phyloP scores from a whole-genome alignment of 2,329 filamentous ascomycete genomes.

The Coleophoma crateriformis region DNA sequence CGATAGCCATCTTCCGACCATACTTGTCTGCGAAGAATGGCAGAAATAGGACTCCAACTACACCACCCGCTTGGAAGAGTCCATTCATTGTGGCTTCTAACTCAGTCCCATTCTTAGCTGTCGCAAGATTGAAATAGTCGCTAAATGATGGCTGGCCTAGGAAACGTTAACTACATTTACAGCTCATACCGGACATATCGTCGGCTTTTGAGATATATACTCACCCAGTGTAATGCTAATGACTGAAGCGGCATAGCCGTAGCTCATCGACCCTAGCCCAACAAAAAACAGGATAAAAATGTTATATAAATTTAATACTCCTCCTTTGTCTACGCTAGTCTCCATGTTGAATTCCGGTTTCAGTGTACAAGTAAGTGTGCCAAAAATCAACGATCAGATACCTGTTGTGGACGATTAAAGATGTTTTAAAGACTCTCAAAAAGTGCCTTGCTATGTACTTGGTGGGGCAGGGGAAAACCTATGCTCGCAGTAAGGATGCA shows the following conservation, averaged over 20 bases:
- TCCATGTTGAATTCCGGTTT: too few relatives aligned
- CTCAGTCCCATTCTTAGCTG: not conserved
- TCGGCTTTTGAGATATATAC: not conserved
- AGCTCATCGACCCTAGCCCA: not conserved
- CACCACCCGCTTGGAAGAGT: not conserved
- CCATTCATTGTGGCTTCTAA: not conserved
- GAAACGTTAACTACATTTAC: not conserved
- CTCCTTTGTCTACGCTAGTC: too few relatives aligned
- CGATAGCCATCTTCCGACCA: slow-evolving; percentile 1
- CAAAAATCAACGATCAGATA: too few relatives aligned
- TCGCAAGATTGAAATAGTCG: not conserved
- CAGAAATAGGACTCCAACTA: not conserved
- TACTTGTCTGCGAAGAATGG: not conserved
- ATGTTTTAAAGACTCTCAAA: too few relatives aligned
- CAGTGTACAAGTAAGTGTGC: too few relatives aligned
- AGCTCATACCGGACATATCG: not conserved
- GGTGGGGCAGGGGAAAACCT: too few relatives aligned
- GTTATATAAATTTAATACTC: not conserved
- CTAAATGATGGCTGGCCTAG: slow-evolving; percentile 1
- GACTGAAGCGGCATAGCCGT: slow-evolving; percentile 1
- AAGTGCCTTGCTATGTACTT: too few relatives aligned
- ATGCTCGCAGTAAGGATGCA: too few relatives aligned
- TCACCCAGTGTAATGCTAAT: not conserved
- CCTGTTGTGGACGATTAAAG: too few relatives aligned
- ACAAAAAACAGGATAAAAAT: not conserved